phyloP scores from a whole-genome alignment of 805 yeast species.

The Candida suzukii region DNA sequence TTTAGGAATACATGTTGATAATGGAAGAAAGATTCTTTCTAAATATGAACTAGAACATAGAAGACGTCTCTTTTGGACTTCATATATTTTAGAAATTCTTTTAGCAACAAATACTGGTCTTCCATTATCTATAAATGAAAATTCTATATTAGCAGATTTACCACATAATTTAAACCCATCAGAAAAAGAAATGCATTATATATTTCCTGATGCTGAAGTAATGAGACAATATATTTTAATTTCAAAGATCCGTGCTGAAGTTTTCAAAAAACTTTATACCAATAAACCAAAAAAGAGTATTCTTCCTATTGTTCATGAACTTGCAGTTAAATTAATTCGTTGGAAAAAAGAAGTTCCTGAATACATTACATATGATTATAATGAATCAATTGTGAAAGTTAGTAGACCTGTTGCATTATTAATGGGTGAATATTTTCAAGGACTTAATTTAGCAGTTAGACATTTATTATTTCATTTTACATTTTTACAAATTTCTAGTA shows the following conservation, averaged over 20 bases:
- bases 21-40: conserved; percentile 44
- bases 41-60: conserved; percentile 39
- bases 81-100: conserved; percentile 39
- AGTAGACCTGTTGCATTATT: conserved; percentile 57
- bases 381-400: conserved; percentile 39
- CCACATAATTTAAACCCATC: conserved; percentile 57
- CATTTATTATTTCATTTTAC: conserved; percentile 67
- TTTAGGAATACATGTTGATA: conserved; percentile 68
- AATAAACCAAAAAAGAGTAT: conserved; percentile 60
- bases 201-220: conserved; percentile 64
- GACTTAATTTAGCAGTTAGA: conserved; percentile 64
- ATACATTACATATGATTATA: conserved; percentile 53
- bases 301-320: conserved; percentile 55
- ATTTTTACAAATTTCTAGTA: conserved; percentile 39
- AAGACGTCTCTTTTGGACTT: conserved; percentile 19
- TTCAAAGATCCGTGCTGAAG: conserved; percentile 62
- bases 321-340: conserved; percentile 52
- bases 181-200: conserved; percentile 43
- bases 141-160: conserved; percentile 59
- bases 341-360: conserved; percentile 60
- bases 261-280: conserved; percentile 55
- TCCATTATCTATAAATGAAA: conserved; percentile 64
- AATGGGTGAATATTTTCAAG: conserved; percentile 72
- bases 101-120: conserved; percentile 65
- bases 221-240: conserved; percentile 61